Evolutionary conservation across 2,329 filamentous ascomycete species (phyloP), one percentile per base, ranked within the genome.

Genomic region (Westerdykella ornata): DNA sequence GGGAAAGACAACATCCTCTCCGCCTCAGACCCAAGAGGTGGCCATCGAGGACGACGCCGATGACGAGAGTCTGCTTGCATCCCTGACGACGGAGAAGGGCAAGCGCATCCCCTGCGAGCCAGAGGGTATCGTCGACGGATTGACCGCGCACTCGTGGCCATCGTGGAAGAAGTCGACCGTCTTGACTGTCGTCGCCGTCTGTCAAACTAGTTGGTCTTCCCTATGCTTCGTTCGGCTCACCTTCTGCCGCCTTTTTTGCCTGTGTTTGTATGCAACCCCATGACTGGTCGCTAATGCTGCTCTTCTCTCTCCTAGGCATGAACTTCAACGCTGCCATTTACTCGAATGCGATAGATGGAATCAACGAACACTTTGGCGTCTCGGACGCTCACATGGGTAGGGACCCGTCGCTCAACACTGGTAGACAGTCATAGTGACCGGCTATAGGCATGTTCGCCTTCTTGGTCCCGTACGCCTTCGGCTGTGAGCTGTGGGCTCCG

Each of bases 401-500:
- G 30, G 12, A 51, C 9, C 60, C 57, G 5, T 36, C 17, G 34
- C 13, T 36, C 15, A 5, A 9, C 13, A 19, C 17, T 9, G 5
- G 2, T 20, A 5, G 19, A 77, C 45, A 68, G 69, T 29, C 81
- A 85, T 60, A 78, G 74, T 33, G 13, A 33, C 30, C n/a, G 3
- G 30, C 3, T 5, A 26, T 15, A 33, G 86, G 85, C 56, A 83
- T 85, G 52, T 81, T 84, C 69, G 79, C 88, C 50, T 92, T 89
- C 68, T 68, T 92, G 35, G 75, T 92, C 33, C 63, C 81, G 1
- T 92, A 92, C 59, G 86, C 85, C 20, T 88, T 92, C 57, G 86
- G 86, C 17, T 92, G 87, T 60, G 86, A 92, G 63, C 73, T 90
- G 0, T 92, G 86, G 86, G 86, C 86, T 0, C 86, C 22, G 52